Conservation (phyloP, 2,329 filamentous ascomycete genomes). For the Dactylellina sp. region DNA sequence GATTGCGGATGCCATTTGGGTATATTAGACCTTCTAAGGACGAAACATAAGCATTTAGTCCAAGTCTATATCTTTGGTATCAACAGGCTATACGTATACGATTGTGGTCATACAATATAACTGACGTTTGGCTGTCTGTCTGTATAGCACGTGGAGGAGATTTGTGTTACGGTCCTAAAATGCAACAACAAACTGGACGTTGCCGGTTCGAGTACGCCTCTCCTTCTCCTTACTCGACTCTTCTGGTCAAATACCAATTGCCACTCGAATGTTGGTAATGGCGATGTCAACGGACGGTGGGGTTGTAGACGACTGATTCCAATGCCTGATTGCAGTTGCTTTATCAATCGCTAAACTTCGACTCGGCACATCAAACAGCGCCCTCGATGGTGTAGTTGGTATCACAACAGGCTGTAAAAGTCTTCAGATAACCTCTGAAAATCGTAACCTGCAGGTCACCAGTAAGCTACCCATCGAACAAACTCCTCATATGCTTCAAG, state of each 20-base stretch:
- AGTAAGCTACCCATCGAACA: too few relatives aligned
- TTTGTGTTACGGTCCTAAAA: slow-evolving; percentile 45
- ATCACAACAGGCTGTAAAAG: slow-evolving; percentile 57
- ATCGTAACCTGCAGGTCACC: slow-evolving; percentile 57
- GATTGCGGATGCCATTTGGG: slow-evolving; percentile 63
- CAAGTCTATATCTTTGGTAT: background rate
- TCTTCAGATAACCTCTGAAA: slow-evolving; percentile 54
- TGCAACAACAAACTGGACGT: slow-evolving; percentile 33
- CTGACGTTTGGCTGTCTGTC: background rate
- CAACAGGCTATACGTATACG: too few relatives aligned
- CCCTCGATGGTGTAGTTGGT: slow-evolving; percentile 58
- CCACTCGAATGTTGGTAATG: background rate
- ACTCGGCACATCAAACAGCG: slow-evolving; percentile 31
- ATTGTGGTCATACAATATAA: too few relatives aligned
- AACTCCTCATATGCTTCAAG: slow-evolving; percentile 21
- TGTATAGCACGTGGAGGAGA: background rate
- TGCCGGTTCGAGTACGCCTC: too few relatives aligned
- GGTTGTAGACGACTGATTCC: slow-evolving; percentile 5
- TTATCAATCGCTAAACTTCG: slow-evolving; percentile 10
- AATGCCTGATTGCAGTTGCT: slow-evolving; percentile 7
- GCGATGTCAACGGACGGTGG: slow-evolving; percentile 8
- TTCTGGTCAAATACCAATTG: too few relatives aligned
- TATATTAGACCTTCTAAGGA: background rate
- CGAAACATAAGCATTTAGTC: too few relatives aligned
- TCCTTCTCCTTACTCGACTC: too few relatives aligned